Evolutionary conservation across 2,329 filamentous ascomycete genomes (phyloP), one percentile per base, ranked within the genome.

Genomic region (Talaromyces sp.): DNA sequence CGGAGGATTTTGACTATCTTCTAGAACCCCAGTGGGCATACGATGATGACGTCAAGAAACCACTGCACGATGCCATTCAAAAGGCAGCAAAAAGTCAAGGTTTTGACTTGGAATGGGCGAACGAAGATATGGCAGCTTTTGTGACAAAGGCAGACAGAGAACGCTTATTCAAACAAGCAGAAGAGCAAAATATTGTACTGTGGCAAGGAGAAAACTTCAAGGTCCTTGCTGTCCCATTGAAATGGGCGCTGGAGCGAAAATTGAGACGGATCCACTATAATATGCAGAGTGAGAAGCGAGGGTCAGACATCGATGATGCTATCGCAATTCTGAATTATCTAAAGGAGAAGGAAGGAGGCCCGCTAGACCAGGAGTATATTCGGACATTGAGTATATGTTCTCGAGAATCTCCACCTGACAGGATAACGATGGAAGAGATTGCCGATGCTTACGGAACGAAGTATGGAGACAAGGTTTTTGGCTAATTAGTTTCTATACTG

Each of bases 211-310:
- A 64, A 5, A 61, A 71, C 50, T 57, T 74, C 5, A 61, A 65
- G 27, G 62, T 73, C 29, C 66, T 73, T 14, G 72, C 72, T 3
- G 70, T 66, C 5, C 71, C 72, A n/a, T 62, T 74, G 19, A 67
- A 74, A 56, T 74, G 72, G 72, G 70, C 70, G 1, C 62, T 74
- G 5, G 71, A 74, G 57, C 65, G 70, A n/a, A 74, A 74, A 50
- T 54, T 74, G 31, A 63, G 72, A 43, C 61, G 72, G 38, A 70
- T 74, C 50, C 66, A 72, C 57, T 59, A 62, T 21, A 64, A 61
- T 4, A 57, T 63, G 6, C 63, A 65, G 7, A 64, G 65, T 14
- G 56, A 65, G 2, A 72, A 71, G 56, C 61, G 63, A 9, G 65
- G 63, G n/a, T 61, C 65, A 5, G 72, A 74, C 61, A 64, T 72